Percentiles rank a stretch among this genome's conserved stretches.
Evolutionary conservation across 805 yeast genomes (phyloP).

Genomic region (Tetrapisispora fleetii): DNA sequence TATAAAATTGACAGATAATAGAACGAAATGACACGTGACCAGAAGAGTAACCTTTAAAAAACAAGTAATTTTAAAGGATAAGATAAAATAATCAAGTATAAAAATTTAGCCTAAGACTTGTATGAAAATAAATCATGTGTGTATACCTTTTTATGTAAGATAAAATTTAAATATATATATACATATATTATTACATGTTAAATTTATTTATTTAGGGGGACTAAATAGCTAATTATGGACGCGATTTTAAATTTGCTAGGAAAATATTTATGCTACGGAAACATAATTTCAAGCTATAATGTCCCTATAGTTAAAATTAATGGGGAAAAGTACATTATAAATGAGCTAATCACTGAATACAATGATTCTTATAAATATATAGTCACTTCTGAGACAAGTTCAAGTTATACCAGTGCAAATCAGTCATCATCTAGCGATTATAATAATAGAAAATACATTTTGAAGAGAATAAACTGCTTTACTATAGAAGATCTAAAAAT

Average conservation of each 20-base stretch:
- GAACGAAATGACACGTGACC: too few relatives aligned
- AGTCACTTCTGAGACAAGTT: slow-evolving; percentile 20
- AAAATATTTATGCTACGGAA: background rate
- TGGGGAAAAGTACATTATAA: slow-evolving; percentile 49
- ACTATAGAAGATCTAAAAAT: slow-evolving; percentile 63
- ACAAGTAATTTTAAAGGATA: too few relatives aligned
- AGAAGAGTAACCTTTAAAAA: too few relatives aligned
- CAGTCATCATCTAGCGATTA: background rate
- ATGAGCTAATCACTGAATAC: slow-evolving; percentile 78
- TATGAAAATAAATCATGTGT: too few relatives aligned
- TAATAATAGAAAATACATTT: slow-evolving; percentile 44
- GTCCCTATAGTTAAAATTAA: slow-evolving; percentile 44
- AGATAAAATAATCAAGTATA: too few relatives aligned
- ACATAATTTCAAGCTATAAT: slow-evolving; percentile 31
- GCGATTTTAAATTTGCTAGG: background rate
- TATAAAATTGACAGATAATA: too few relatives aligned
- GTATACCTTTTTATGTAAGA: too few relatives aligned
- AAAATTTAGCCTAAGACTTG: too few relatives aligned
- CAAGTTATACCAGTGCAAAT: background rate
- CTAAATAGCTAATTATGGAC: background rate
- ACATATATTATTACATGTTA: too few relatives aligned
- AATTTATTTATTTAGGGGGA: background rate
- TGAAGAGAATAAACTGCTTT: slow-evolving; percentile 76
- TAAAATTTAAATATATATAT: too few relatives aligned
- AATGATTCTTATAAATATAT: slow-evolving; percentile 82